These are phyloP conservation scores for Ganoderma multipileum DNA, from an alignment of 1,284 basidiomycete genomes.

Conservation along the genomic window DNA sequence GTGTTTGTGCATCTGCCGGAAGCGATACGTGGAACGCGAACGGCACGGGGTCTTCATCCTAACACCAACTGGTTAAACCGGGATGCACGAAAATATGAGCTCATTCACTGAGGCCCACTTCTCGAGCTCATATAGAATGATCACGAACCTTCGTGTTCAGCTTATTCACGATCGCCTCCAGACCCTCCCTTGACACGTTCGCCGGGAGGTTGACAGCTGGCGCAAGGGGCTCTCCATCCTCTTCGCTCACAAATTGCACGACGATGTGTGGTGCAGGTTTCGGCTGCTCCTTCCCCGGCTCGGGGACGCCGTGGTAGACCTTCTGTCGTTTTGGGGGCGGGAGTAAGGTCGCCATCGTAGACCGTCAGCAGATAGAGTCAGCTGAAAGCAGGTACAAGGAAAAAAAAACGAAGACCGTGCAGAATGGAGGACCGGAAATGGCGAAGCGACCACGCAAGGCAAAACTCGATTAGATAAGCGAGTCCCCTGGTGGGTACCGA, in stretches of 20 bases:
- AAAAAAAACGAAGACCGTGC: slow-evolving; percentile 18
- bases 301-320: slow-evolving; percentile 75
- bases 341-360: slow-evolving; percentile 82
- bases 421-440: slow-evolving; percentile 27
- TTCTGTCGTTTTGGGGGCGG: slow-evolving; percentile 89
- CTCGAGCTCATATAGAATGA: slow-evolving; percentile 2
- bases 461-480: slow-evolving; percentile 17
- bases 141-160: slow-evolving; percentile 71
- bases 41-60: slow-evolving; percentile 89
- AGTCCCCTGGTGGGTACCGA: slow-evolving; percentile 25
- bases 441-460: slow-evolving; percentile 16
- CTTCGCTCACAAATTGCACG: slow-evolving; percentile 91
- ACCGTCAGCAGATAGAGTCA: slow-evolving; percentile 47
- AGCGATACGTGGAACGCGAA: slow-evolving; percentile 87
- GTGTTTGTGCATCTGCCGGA: slow-evolving; percentile 58
- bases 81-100: neutral
- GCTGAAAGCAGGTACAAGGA: slow-evolving; percentile 12
- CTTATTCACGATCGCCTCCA: slow-evolving; percentile 89
- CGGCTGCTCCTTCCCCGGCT: slow-evolving; percentile 64
- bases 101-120: slow-evolving; percentile 10
- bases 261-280: slow-evolving; percentile 74
- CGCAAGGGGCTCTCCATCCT: slow-evolving; percentile 81
- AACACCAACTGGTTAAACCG: slow-evolving; percentile 7
- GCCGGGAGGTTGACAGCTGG: slow-evolving; percentile 90
- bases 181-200: slow-evolving; percentile 82